A percentile compares a stretch with the other conserved stretches of the same genome.
These are phyloP conservation scores for Sindora glabra DNA, from an alignment of 306 rosid species.

Conservation along the genomic window DNA sequence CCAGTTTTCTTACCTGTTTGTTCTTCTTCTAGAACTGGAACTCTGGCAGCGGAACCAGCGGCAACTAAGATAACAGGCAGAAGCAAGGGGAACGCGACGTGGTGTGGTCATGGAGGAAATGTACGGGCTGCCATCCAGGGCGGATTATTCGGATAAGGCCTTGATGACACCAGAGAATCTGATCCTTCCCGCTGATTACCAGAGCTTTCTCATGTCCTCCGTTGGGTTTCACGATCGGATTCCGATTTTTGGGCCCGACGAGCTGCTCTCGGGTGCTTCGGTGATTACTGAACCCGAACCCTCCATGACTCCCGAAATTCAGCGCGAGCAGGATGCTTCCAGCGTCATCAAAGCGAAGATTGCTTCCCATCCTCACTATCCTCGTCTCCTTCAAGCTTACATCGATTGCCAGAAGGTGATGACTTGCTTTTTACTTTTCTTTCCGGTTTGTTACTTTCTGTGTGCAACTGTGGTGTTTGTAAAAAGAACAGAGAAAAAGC, in stretches of 20 bases:
- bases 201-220: slow-evolving; percentile 35
- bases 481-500: background rate
- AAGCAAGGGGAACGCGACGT: slow-evolving; percentile 11
- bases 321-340: slow-evolving; percentile 36
- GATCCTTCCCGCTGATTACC: slow-evolving; percentile 69
- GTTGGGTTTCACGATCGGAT: slow-evolving; percentile 26
- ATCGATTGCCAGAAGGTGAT: slow-evolving; percentile 93
- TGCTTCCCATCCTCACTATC: slow-evolving; percentile 79
- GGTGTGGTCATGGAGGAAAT: slow-evolving; percentile 66
- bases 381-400: slow-evolving; percentile 83
- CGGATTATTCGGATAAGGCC: slow-evolving; percentile 57
- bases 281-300: slow-evolving; percentile 36
- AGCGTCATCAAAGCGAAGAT: slow-evolving; percentile 73
- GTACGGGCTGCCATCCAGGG: slow-evolving; percentile 58
- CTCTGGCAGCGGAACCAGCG: background rate
- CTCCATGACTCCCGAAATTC: slow-evolving; percentile 35
- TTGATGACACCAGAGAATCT: slow-evolving; percentile 85
- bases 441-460: background rate
- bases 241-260: slow-evolving; percentile 81
- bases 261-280: slow-evolving; percentile 42
- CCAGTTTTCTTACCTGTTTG: background rate
- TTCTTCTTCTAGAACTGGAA: slow-evolving; percentile 13
- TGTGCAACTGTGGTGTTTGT: background rate
- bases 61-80: background rate
- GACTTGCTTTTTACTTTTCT: background rate